Percentiles rank a stretch among this genome's conserved stretches.
phyloP scores from a whole-genome alignment of 495 filamentous ascomycete species.

The Annulohypoxylon stygium region DNA sequence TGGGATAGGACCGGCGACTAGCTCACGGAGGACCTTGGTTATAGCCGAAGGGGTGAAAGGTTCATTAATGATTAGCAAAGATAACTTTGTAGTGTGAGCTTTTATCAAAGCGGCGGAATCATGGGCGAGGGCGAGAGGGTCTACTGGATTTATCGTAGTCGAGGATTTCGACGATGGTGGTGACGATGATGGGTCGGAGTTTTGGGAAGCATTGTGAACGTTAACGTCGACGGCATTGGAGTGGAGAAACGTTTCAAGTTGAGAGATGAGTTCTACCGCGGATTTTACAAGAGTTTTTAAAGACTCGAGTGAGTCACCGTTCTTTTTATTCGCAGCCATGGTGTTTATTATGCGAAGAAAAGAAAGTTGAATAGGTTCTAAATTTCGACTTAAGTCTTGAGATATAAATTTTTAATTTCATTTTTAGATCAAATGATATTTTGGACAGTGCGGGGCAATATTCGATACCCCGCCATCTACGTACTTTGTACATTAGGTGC shows the following conservation, averaged over 20 bases:
- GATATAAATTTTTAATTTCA: no score
- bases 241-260: constrained; percentile 55
- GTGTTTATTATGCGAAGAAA: not conserved
- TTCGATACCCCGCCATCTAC: no score
- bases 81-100: constrained; percentile 87
- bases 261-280: constrained; percentile 49
- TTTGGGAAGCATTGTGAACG: constrained; percentile 21
- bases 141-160: constrained; percentile 40
- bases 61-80: constrained; percentile 83
- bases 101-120: constrained; percentile 73
- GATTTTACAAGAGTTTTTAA: constrained; percentile 55
- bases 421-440: no score
- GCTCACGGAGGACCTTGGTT: constrained; percentile 71
- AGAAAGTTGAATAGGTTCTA: no score
- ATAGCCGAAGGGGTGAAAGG: constrained; percentile 87
- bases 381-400: no score
- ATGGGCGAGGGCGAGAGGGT: constrained; percentile 70
- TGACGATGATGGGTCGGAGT: constrained; percentile 2
- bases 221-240: constrained; percentile 39
- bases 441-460: no score
- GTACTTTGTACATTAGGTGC: no score
- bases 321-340: constrained; percentile 22
- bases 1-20: constrained; percentile 75
- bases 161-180: constrained; percentile 9
- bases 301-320: constrained; percentile 47